These are phyloP conservation scores for Debaryomyces psychrophilus DNA, from an alignment of 1,139 yeast species.

Conservation along the genomic window DNA sequence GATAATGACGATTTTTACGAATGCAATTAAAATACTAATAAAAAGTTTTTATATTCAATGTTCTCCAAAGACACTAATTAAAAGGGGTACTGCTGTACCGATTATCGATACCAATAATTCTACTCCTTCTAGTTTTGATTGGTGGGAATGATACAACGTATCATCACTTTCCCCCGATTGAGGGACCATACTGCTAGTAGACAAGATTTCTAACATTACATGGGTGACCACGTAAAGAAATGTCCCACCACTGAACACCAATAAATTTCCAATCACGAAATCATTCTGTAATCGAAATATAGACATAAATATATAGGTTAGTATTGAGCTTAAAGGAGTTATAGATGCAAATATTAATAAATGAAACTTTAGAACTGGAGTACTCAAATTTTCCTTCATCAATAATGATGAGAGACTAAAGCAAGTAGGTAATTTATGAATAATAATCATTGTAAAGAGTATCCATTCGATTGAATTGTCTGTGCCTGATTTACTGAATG, in stretches of 20 bases:
- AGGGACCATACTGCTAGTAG: constrained; percentile 10
- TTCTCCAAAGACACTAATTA: constrained; percentile 19
- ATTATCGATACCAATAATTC: constrained; percentile 17
- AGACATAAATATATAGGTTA: constrained; percentile 44
- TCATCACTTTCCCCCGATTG: constrained; percentile 15
- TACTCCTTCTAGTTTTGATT: constrained; percentile 10
- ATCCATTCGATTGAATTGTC: constrained; percentile 51
- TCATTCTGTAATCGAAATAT: constrained; percentile 33
- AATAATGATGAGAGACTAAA: constrained; percentile 67
- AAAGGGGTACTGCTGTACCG: constrained; percentile 21
- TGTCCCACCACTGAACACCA: constrained; percentile 72
- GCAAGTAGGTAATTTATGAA: constrained; percentile 78
- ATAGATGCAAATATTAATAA: constrained; percentile 50
- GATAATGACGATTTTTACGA: constrained; percentile 14
- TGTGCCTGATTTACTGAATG: constrained; percentile 43
- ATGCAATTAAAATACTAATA: constrained; percentile 6
- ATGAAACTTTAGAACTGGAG: constrained; percentile 40
- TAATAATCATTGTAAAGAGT: constrained; percentile 59
- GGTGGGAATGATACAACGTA: constrained; percentile 9
- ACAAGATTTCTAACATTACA: constrained; percentile 46
- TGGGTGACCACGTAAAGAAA: constrained; percentile 72
- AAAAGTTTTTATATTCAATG: constrained; percentile 8
- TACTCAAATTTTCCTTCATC: constrained; percentile 37
- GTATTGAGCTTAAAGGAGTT: constrained; percentile 56
- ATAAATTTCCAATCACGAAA: constrained; percentile 52